Conservation (phyloP, 2,329 filamentous ascomycete species). For the Talaromyces pinophilus region DNA sequence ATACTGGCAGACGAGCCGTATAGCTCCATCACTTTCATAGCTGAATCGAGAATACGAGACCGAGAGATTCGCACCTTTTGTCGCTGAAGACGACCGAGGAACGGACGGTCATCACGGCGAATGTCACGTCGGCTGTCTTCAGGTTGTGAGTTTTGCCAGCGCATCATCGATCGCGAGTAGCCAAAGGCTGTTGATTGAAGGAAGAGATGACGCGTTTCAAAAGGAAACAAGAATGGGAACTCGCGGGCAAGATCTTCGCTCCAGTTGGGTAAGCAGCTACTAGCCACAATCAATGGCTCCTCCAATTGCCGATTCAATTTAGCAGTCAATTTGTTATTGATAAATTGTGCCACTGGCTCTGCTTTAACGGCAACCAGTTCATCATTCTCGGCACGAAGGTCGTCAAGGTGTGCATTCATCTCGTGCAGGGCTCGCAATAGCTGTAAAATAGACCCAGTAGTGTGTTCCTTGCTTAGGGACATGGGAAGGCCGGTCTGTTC, state of each 20-base stretch:
- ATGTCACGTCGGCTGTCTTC: conserved; percentile 81
- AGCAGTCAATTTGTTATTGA: conserved; percentile 96
- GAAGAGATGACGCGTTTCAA: conserved; percentile 95
- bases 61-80: conserved; percentile 98
- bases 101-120: conserved; percentile 82
- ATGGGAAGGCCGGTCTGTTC: conserved; percentile 67
- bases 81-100: conserved; percentile 85
- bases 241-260: conserved; percentile 90
- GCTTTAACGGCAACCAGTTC: conserved; percentile 69
- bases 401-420: conserved; percentile 88
- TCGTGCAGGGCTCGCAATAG: conserved; percentile 89
- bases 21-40: conserved; percentile 97
- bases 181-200: conserved; percentile 97
- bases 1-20: conserved; percentile 97
- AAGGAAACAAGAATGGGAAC: conserved; percentile 96
- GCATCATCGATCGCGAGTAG: conserved; percentile 93
- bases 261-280: conserved; percentile 93
- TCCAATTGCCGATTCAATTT: conserved; percentile 97
- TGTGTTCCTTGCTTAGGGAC: conserved; percentile 79
- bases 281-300: conserved; percentile 94
- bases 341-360: conserved; percentile 88
- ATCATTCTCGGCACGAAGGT: conserved; percentile 79
- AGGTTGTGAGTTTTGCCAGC: conserved; percentile 91
- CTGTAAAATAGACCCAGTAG: conserved; percentile 82
- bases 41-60: conserved; percentile 91